Conservation (phyloP, 2,329 filamentous ascomycete species). For the Knoxdaviesia capensis region DNA sequence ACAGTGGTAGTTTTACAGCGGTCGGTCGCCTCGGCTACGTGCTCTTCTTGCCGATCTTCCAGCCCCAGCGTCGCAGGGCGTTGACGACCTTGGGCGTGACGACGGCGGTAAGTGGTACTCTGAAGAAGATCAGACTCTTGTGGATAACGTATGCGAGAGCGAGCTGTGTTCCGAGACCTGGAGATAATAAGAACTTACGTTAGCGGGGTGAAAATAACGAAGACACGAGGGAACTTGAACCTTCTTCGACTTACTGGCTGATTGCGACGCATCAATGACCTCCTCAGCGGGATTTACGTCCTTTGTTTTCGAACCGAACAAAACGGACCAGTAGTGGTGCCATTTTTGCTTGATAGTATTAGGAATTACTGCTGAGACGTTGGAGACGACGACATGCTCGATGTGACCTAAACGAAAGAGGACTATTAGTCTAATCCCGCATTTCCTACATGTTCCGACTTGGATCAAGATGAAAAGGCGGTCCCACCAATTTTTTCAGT, state of each 20-base stretch:
- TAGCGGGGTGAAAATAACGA: not conserved
- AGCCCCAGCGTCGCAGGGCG: constrained; percentile 70
- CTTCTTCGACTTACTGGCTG: constrained; percentile 47
- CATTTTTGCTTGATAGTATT: constrained; percentile 15
- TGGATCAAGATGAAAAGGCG: not conserved
- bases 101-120: constrained; percentile 81
- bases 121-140: constrained; percentile 91
- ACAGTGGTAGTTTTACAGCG: too few relatives aligned
- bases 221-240: not conserved
- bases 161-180: constrained; percentile 58
- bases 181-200: not conserved
- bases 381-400: constrained; percentile 48
- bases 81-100: constrained; percentile 91
- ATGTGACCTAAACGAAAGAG: constrained; percentile 22
- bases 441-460: too few relatives aligned
- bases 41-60: constrained; percentile 68
- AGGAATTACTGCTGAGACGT: constrained; percentile 37
- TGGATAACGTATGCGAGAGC: constrained; percentile 91
- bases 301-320: too few relatives aligned
- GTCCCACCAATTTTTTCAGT: constrained; percentile 62
- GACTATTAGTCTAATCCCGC: too few relatives aligned
- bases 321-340: not conserved
- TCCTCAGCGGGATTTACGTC: too few relatives aligned
- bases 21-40: too few relatives aligned
- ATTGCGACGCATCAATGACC: too few relatives aligned